Evolutionary conservation across 805 yeast genomes (phyloP).

Genomic region (Clavispora carvajalis): DNA sequence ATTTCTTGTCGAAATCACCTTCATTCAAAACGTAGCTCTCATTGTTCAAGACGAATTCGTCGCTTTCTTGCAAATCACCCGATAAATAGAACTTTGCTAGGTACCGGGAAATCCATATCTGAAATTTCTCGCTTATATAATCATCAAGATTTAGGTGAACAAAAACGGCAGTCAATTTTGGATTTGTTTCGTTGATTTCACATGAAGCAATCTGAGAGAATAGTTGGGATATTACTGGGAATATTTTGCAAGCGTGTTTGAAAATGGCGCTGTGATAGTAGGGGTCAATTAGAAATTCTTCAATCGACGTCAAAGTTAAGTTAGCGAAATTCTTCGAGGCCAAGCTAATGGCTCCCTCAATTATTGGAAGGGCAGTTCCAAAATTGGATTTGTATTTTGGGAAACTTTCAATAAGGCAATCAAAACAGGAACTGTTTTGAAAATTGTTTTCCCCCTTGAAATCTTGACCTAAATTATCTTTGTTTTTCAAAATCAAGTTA

Average conservation of each 20-base stretch:
- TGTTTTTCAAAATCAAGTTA: background rate
- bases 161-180: conserved; percentile 1
- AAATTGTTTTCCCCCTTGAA: background rate
- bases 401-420: background rate
- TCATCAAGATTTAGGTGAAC: background rate
- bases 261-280: background rate
- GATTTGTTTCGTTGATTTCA: background rate
- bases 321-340: background rate
- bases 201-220: background rate
- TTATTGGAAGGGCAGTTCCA: background rate
- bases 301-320: background rate
- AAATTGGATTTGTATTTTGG: background rate
- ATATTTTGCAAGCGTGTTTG: background rate
- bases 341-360: background rate
- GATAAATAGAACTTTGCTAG: conserved; percentile 10
- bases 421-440: background rate
- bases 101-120: conserved; percentile 10
- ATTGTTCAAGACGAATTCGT: background rate
- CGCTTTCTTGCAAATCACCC: conserved; percentile 1
- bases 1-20: conserved; percentile 1
- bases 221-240: background rate
- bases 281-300: background rate
- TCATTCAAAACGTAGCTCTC: background rate
- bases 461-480: too few species aligned
- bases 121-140: background rate